A percentile compares a stretch with the other conserved stretches of the same genome.
These are phyloP conservation scores for Alliaria petiolata DNA, from an alignment of 345 rosid species.

Conservation along the genomic window DNA sequence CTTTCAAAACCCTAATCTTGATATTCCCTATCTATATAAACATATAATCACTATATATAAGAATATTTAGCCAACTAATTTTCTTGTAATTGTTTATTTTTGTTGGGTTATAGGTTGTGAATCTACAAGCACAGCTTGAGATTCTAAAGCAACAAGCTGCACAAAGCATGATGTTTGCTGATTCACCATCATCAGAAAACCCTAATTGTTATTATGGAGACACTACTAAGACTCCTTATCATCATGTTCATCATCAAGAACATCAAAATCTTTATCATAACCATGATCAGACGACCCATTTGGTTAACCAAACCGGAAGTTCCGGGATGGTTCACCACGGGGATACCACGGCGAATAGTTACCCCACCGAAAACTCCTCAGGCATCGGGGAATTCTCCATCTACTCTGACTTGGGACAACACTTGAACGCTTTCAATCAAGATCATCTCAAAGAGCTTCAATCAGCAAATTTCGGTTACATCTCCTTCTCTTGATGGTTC, in stretches of 20 bases:
- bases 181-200: slow-evolving; percentile 45
- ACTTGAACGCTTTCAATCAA: slow-evolving; percentile 50
- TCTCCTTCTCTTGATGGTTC: slow-evolving; percentile 44
- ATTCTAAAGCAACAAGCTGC: slow-evolving; percentile 77
- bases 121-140: slow-evolving; percentile 82
- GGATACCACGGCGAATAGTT: slow-evolving; percentile 34
- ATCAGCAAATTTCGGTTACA: slow-evolving; percentile 54
- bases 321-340: slow-evolving; percentile 25
- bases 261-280: slow-evolving; percentile 34
- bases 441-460: slow-evolving; percentile 54
- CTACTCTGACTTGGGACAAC: slow-evolving; percentile 47
- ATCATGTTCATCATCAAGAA: slow-evolving; percentile 20
- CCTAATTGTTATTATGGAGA: slow-evolving; percentile 48
- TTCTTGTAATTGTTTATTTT: not conserved
- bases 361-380: slow-evolving; percentile 36
- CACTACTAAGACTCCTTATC: slow-evolving; percentile 32
- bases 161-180: slow-evolving; percentile 44
- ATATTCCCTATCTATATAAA: not conserved
- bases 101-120: slow-evolving; percentile 57
- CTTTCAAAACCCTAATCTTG: slow-evolving; percentile 24
- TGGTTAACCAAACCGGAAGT: slow-evolving; percentile 41
- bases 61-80: not conserved
- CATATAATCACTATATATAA: not conserved
- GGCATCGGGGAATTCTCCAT: slow-evolving; percentile 56
- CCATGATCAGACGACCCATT: slow-evolving; percentile 40